These are phyloP conservation scores for Bipolaris victoriae DNA, from an alignment of 2,329 filamentous ascomycete genomes.

Conservation along the genomic window DNA sequence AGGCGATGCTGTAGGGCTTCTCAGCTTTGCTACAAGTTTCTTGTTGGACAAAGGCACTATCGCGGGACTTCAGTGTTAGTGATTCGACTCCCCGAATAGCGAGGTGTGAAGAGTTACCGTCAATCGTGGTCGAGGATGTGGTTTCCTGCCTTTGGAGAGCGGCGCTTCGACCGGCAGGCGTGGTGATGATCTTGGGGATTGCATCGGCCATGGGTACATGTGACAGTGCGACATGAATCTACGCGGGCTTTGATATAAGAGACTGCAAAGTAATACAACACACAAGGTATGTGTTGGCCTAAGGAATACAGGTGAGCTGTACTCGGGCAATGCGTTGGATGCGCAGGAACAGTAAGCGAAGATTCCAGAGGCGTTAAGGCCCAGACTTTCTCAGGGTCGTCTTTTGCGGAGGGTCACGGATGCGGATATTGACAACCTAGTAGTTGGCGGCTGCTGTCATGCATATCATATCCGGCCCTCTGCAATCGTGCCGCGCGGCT, in stretches of 20 bases:
- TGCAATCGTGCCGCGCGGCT: slow-evolving; percentile 9
- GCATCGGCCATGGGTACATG: slow-evolving; percentile 44
- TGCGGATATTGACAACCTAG: slow-evolving; percentile 21
- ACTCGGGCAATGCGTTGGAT: neutral
- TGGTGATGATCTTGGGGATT: slow-evolving; percentile 54
- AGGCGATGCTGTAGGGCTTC: slow-evolving; percentile 31
- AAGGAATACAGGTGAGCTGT: neutral
- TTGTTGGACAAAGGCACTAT: slow-evolving; percentile 34
- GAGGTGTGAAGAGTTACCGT: slow-evolving; percentile 29
- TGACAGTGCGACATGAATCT: slow-evolving; percentile 23
- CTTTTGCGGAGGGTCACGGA: slow-evolving; percentile 24
- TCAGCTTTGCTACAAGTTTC: slow-evolving; percentile 37
- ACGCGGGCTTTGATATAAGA: neutral
- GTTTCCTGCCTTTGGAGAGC: slow-evolving; percentile 40
- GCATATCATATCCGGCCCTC: slow-evolving; percentile 12
- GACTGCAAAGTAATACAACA: neutral
- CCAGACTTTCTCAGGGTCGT: slow-evolving; percentile 1
- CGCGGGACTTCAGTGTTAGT: slow-evolving; percentile 25
- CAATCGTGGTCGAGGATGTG: slow-evolving; percentile 28
- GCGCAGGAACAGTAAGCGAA: neutral
- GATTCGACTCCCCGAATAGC: neutral
- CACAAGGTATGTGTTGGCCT: neutral
- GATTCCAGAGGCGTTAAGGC: neutral
- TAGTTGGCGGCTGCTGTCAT: slow-evolving; percentile 8
- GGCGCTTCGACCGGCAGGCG: slow-evolving; percentile 38